These are phyloP conservation scores for Delitschia confertaspora DNA, from an alignment of 495 filamentous ascomycete genomes.

Conservation along the genomic window DNA sequence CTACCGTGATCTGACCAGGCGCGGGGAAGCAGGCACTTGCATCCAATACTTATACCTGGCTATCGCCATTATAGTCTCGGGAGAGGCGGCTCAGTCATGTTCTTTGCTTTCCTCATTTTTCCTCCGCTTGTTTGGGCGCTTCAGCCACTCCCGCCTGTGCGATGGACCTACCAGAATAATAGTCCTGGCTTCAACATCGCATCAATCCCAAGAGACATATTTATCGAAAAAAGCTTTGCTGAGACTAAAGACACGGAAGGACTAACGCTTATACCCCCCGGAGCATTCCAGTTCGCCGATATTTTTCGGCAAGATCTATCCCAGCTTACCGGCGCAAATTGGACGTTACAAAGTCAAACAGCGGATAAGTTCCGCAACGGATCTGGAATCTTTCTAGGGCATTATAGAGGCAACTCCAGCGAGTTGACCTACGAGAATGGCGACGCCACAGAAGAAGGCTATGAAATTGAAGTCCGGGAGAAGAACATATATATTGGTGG, in stretches of 20 bases:
- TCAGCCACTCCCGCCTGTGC: constrained; percentile 18
- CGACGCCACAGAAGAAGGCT: constrained; percentile 41
- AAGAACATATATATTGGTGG: constrained; percentile 37
- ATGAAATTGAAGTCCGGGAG: constrained; percentile 34
- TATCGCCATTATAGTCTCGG: too few relatives aligned
- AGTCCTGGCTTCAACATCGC: constrained; percentile 9
- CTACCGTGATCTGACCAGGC: too few relatives aligned
- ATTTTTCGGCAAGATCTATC: constrained; percentile 41
- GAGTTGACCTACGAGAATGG: constrained; percentile 43
- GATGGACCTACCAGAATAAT: constrained; percentile 13
- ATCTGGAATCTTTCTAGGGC: constrained; percentile 36
- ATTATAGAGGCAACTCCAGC: constrained; percentile 7
- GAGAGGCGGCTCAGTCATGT: too few relatives aligned
- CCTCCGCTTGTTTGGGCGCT: constrained; percentile 10
- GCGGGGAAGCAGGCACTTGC: too few relatives aligned
- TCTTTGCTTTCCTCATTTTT: too few relatives aligned
- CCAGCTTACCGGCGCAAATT: constrained; percentile 32
- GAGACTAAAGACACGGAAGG: constrained; percentile 35
- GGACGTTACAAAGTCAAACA: constrained; percentile 29
- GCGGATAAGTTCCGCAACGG: constrained; percentile 28
- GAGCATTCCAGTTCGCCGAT: constrained; percentile 41
- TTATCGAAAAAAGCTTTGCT: constrained; percentile 15
- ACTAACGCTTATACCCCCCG: constrained; percentile 47
- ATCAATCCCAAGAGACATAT: constrained; percentile 13
- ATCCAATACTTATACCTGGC: too few relatives aligned